Evolutionary conservation across 208 protist species (phyloP).

Genomic region (Trypanosomatidae sp.): DNA sequence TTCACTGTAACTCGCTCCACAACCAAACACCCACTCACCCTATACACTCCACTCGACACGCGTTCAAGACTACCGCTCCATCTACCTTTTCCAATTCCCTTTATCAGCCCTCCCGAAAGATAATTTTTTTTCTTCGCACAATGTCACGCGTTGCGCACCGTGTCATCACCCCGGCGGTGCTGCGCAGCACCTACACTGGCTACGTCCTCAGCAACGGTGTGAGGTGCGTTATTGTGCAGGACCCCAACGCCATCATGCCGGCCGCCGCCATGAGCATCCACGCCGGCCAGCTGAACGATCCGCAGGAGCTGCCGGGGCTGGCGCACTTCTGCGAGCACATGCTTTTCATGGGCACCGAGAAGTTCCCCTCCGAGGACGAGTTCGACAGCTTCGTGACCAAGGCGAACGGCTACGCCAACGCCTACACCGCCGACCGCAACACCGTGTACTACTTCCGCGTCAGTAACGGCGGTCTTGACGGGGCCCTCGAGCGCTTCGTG

Average conservation of each 20-base stretch:
- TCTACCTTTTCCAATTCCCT: too few relatives aligned
- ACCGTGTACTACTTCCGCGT: slow-evolving; percentile 94
- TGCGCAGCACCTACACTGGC: slow-evolving; percentile 42
- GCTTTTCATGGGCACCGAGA: slow-evolving; percentile 94
- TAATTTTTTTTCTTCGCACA: too few relatives aligned
- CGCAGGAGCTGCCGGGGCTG: slow-evolving; percentile 61
- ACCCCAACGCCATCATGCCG: slow-evolving; percentile 50
- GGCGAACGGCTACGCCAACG: slow-evolving; percentile 81
- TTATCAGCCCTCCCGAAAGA: too few relatives aligned
- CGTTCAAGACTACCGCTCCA: too few relatives aligned
- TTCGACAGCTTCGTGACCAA: slow-evolving; percentile 77
- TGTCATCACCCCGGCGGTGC: slow-evolving; percentile 50
- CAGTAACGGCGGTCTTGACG: slow-evolving; percentile 58
- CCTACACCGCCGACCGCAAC: slow-evolving; percentile 69
- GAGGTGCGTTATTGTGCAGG: slow-evolving; percentile 75
- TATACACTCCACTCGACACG: too few relatives aligned
- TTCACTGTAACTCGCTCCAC: too few relatives aligned
- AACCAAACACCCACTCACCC: too few relatives aligned
- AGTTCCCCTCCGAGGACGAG: slow-evolving; percentile 90
- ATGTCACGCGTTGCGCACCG: slow-evolving; percentile 23
- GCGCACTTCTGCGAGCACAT: slow-evolving; percentile 95
- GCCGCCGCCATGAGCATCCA: slow-evolving; percentile 79
- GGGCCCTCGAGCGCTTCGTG: slow-evolving; percentile 91
- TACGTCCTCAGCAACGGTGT: slow-evolving; percentile 74
- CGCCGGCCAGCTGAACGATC: slow-evolving; percentile 73